Conservation (phyloP, 176 grass and related monocot genomes). For the Ensete ventricosum region DNA sequence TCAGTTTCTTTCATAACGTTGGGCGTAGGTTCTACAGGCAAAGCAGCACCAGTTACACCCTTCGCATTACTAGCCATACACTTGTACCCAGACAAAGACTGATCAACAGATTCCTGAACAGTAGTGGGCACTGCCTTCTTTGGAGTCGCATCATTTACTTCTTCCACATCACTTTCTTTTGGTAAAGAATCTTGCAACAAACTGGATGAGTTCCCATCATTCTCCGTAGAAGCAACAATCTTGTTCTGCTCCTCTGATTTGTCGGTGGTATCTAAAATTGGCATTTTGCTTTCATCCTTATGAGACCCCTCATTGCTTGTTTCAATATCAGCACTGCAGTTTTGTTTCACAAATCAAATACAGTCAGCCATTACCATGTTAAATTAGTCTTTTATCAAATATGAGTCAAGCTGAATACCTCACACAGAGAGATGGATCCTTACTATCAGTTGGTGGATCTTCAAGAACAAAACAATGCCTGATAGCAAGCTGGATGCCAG, state of each 20-base stretch:
- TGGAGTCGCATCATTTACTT: slow-evolving; percentile 17
- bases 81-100: slow-evolving; percentile 26
- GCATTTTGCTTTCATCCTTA: slow-evolving; percentile 31
- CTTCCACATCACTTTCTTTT: slow-evolving; percentile 31
- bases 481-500: slow-evolving; percentile 76
- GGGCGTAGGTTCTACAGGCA: slow-evolving; percentile 13
- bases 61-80: slow-evolving; percentile 15
- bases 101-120: slow-evolving; percentile 30
- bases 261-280: slow-evolving; percentile 28
- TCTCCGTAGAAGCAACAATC: slow-evolving; percentile 26
- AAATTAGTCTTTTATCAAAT: neutral
- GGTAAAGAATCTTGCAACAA: slow-evolving; percentile 21
- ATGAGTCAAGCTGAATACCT: slow-evolving; percentile 34
- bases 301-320: slow-evolving; percentile 31
- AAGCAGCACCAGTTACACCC: slow-evolving; percentile 24
- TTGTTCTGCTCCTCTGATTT: slow-evolving; percentile 25
- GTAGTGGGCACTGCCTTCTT: slow-evolving; percentile 17
- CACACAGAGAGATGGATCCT: slow-evolving; percentile 27
- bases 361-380: neutral
- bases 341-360: slow-evolving; percentile 18
- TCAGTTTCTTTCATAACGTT: slow-evolving; percentile 25
- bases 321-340: slow-evolving; percentile 33
- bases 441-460: slow-evolving; percentile 65
- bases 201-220: slow-evolving; percentile 27
- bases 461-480: slow-evolving; percentile 91